phyloP scores from a whole-genome alignment of 345 rosid genomes.

The Ricinus communis region DNA sequence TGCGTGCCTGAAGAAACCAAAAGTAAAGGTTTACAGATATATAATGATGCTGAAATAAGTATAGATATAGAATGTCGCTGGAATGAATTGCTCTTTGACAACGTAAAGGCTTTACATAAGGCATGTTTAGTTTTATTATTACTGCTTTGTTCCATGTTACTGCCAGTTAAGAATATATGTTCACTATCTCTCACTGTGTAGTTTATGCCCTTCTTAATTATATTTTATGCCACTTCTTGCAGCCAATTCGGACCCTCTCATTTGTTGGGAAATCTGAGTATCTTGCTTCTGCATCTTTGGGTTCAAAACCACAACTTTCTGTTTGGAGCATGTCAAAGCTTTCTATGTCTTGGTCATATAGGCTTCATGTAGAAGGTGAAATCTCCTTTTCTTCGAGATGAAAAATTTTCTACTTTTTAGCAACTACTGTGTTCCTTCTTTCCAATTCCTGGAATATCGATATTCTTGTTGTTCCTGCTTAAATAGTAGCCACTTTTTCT shows the following conservation, averaged over 20 bases:
- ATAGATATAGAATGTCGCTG: too few relatives aligned
- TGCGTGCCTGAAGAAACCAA: too few relatives aligned
- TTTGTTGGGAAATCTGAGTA: conserved; percentile 72
- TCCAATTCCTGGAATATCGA: background rate
- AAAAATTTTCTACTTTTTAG: background rate
- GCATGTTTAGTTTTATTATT: too few relatives aligned
- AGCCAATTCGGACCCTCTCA: conserved; percentile 69
- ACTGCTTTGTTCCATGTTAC: too few relatives aligned
- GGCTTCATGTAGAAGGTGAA: conserved; percentile 76
- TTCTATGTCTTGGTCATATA: conserved; percentile 74
- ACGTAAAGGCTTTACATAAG: too few relatives aligned
- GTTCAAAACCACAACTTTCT: conserved; percentile 61
- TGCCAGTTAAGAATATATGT: background rate
- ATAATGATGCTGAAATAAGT: too few relatives aligned
- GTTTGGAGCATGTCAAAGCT: conserved; percentile 77
- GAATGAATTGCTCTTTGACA: too few relatives aligned
- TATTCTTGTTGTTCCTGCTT: background rate
- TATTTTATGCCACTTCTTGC: conserved; percentile 26
- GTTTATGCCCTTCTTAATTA: background rate
- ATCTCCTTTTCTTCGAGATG: background rate
- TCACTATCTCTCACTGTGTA: too few relatives aligned
- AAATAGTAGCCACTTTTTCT: background rate
- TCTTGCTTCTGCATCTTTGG: conserved; percentile 70
- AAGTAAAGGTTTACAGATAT: too few relatives aligned
- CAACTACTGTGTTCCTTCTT: background rate